Evolutionary conservation across 2,329 filamentous ascomycete genomes (phyloP), one percentile per base, ranked within the genome.

Genomic region (Cladosporium sp.): DNA sequence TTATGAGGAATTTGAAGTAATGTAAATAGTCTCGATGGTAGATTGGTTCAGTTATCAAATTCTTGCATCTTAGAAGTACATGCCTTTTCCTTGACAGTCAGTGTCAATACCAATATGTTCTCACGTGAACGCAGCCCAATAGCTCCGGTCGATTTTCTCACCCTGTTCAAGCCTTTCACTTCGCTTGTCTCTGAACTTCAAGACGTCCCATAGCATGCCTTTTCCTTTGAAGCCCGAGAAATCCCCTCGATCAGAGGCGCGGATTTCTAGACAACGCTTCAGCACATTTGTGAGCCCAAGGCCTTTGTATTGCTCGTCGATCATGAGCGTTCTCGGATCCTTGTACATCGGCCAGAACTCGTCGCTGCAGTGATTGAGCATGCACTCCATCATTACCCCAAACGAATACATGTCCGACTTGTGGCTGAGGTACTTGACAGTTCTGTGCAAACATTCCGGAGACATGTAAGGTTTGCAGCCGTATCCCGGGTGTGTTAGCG

Each of bases 401-500:
- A 63, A 46, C 2, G 33, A 46, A n/a, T 63, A 63, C 3, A 56
- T 55, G n/a, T 63, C 61, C 5, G 50, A 46, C 21, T 46, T 46
- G 35, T 55, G 31, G 23, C 6, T 56, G 6, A 56, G 35, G 5
- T 5, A 10, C 1, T 1, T 2, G 8, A 29, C 33, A 5, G 6
- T 44, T 4, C 33, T 8, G 26, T 10, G 23, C 29, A 26, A 12
- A 26, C 50, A 63, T 33, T 63, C 61, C 5, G 61, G 61, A 10
- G 46, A 40, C 52, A 55, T 55, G 52, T 29, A 55, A 33, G 28
- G 28, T 29, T 12, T 55, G 28, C 52, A 55, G 29, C 28, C 52
- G 2, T 8, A 44, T 4, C 37, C 37, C 37, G 37, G 37, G 2
- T 44, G 18, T 7, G 7, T 66, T 18, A 21, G 21, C 14, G 56